A percentile compares a stretch with the other conserved stretches of the same genome.
Evolutionary conservation across 768 basidiomycete species (phyloP).

Genomic region (Podaxis mareebaensis): DNA sequence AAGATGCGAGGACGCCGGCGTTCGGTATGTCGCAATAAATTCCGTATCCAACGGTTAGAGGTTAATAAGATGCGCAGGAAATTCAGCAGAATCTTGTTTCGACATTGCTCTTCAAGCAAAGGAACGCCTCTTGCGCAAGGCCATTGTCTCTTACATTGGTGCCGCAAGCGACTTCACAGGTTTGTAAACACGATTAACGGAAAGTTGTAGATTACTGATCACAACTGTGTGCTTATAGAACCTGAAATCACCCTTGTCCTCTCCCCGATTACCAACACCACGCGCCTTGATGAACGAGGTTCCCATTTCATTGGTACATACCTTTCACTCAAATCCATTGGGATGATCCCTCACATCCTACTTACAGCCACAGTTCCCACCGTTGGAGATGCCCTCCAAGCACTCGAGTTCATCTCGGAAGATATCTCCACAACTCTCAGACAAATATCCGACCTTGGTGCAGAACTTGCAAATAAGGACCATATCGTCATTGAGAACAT

Average conservation of each 20-base stretch:
- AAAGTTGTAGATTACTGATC: background rate
- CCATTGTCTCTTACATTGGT: constrained; percentile 67
- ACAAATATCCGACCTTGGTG: constrained; percentile 66
- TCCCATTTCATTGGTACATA: constrained; percentile 60
- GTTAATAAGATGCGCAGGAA: constrained; percentile 37
- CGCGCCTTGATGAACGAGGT: constrained; percentile 57
- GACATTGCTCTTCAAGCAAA: constrained; percentile 54
- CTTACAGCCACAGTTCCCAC: constrained; percentile 70
- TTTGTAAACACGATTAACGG: constrained; percentile 23
- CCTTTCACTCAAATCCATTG: background rate
- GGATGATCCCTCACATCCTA: background rate
- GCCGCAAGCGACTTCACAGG: constrained; percentile 73
- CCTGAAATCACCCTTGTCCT: constrained; percentile 72
- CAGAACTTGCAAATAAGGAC: constrained; percentile 73
- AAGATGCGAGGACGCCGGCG: constrained; percentile 51
- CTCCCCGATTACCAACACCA: constrained; percentile 62
- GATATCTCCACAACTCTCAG: constrained; percentile 63
- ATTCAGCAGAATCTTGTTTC: constrained; percentile 57
- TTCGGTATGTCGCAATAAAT: constrained; percentile 43
- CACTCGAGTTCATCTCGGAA: constrained; percentile 59
- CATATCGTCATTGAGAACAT: constrained; percentile 70
- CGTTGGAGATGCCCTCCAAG: constrained; percentile 70
- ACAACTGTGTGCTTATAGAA: constrained; percentile 37
- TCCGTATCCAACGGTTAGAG: background rate
- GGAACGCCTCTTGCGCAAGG: constrained; percentile 60